Evolutionary conservation across 106 monocot genomes (phyloP).

Genomic region (Acanthochlamys bracteata): DNA sequence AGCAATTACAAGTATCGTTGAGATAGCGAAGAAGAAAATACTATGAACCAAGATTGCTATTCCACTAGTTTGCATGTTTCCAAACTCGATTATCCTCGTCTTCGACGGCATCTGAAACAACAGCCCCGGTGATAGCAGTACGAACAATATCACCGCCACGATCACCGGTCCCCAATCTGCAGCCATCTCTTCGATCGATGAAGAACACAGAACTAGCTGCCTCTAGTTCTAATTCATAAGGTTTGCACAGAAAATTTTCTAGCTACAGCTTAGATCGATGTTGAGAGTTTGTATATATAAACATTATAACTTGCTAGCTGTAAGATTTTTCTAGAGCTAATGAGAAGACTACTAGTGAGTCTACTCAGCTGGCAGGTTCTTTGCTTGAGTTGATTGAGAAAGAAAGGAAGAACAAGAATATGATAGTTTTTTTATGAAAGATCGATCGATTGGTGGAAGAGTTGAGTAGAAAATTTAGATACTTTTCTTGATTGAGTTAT

Average conservation of each 20-base stretch:
- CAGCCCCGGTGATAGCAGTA: conserved; percentile 32
- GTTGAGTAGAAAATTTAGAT: no score
- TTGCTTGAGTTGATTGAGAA: background rate
- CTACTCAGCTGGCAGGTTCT: no score
- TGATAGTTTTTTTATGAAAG: no score
- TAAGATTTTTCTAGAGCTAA: background rate
- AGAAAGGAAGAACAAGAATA: background rate
- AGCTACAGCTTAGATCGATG: no score
- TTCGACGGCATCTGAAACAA: conserved; percentile 33
- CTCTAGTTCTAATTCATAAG: no score
- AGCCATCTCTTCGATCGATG: background rate
- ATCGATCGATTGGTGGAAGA: no score
- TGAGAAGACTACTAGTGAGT: background rate
- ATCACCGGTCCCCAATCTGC: conserved; percentile 40
- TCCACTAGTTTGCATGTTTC: conserved; percentile 37
- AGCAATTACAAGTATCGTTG: conserved; percentile 29
- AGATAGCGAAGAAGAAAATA: conserved; percentile 21
- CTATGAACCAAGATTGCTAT: conserved; percentile 30
- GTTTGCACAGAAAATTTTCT: no score
- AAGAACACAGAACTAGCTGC: no score
- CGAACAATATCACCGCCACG: conserved; percentile 31
- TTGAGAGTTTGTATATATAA: no score
- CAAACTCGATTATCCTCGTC: conserved; percentile 28
- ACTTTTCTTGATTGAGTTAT: no score
- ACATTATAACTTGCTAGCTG: no score